Percentiles rank a stretch among this genome's conserved stretches.
phyloP scores from a whole-genome alignment of 352 stramenopile genomes.

The Thraustochytrium aureum region DNA sequence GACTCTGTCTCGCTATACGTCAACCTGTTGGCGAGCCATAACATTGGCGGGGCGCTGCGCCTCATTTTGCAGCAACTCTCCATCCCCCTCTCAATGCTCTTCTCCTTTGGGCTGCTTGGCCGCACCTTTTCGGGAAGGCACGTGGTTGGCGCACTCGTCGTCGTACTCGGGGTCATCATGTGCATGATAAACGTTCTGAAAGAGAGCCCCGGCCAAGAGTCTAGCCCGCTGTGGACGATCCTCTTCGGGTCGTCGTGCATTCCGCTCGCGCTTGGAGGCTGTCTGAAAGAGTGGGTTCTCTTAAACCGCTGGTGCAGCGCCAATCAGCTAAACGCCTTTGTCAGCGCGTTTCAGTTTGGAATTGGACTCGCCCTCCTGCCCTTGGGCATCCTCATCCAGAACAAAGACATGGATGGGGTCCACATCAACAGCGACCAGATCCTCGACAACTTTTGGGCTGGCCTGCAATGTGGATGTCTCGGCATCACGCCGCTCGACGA shows the following conservation, averaged over 20 bases:
- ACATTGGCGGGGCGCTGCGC: slow-evolving; percentile 28
- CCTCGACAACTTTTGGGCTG: slow-evolving; percentile 27
- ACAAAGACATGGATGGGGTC: slow-evolving; percentile 39
- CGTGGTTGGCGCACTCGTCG: slow-evolving; percentile 21
- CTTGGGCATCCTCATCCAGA: slow-evolving; percentile 35
- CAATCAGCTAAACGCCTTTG: slow-evolving; percentile 43
- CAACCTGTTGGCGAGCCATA: slow-evolving; percentile 46
- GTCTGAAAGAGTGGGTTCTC: slow-evolving; percentile 49
- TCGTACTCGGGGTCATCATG: slow-evolving; percentile 34
- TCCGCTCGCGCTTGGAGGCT: slow-evolving; percentile 37
- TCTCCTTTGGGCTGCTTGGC: slow-evolving; percentile 11
- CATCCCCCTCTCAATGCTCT: slow-evolving; percentile 45
- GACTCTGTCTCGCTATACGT: slow-evolving; percentile 47
- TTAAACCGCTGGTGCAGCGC: not conserved
- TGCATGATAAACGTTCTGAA: slow-evolving; percentile 51
- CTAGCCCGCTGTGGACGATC: slow-evolving; percentile 12
- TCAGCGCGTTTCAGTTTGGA: slow-evolving; percentile 29
- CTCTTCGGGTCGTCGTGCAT: slow-evolving; percentile 37
- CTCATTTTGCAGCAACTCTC: slow-evolving; percentile 53
- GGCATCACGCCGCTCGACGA: not conserved
- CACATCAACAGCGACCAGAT: slow-evolving; percentile 19
- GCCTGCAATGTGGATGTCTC: slow-evolving; percentile 29
- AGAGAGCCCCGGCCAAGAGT: slow-evolving; percentile 32
- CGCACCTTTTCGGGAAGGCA: slow-evolving; percentile 36
- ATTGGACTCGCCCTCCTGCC: slow-evolving; percentile 29